A percentile compares a stretch with the other conserved stretches of the same genome.
Conservation (phyloP, 352 stramenopile genomes). For the Globisporangium viniferum region DNA sequence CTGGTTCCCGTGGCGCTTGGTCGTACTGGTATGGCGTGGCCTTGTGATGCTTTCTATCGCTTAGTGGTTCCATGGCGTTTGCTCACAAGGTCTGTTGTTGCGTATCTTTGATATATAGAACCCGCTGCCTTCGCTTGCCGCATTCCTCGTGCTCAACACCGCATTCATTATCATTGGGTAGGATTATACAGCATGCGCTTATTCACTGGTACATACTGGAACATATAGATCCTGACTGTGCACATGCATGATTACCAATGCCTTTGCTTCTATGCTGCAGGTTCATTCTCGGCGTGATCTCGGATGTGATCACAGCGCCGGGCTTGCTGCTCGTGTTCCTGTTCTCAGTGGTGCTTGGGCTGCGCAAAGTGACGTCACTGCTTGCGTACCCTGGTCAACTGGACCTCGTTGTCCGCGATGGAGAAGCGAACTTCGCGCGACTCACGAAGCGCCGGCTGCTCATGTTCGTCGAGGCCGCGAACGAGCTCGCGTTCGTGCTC, state of each 20-base stretch:
- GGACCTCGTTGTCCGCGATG: slow-evolving; percentile 72
- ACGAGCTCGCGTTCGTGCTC: slow-evolving; percentile 47
- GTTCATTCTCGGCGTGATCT: slow-evolving; percentile 48
- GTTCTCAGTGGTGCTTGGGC: slow-evolving; percentile 22
- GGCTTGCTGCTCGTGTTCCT: slow-evolving; percentile 54
- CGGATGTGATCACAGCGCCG: slow-evolving; percentile 43
- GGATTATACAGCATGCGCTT: slow-evolving; percentile 1
- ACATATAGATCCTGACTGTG: too few species aligned
- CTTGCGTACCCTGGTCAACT: slow-evolving; percentile 77
- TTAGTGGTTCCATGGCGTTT: too few species aligned
- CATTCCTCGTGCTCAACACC: slow-evolving; percentile 52
- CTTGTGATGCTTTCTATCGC: too few species aligned
- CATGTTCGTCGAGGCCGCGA: slow-evolving; percentile 59
- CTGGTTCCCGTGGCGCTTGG: slow-evolving; percentile 65
- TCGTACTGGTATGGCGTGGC: slow-evolving; percentile 40
- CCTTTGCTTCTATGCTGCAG: slow-evolving; percentile 14
- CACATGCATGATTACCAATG: neutral
- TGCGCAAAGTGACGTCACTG: slow-evolving; percentile 53
- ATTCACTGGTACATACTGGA: neutral
- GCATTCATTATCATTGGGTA: slow-evolving; percentile 59
- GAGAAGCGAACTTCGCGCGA: slow-evolving; percentile 71
- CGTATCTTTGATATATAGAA: slow-evolving; percentile 48
- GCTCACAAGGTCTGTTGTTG: neutral
- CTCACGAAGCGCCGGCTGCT: slow-evolving; percentile 67
- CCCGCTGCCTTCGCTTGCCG: slow-evolving; percentile 44